Evolutionary conservation across 1,139 yeast genomes (phyloP).

Genomic region (Pichia sp.): DNA sequence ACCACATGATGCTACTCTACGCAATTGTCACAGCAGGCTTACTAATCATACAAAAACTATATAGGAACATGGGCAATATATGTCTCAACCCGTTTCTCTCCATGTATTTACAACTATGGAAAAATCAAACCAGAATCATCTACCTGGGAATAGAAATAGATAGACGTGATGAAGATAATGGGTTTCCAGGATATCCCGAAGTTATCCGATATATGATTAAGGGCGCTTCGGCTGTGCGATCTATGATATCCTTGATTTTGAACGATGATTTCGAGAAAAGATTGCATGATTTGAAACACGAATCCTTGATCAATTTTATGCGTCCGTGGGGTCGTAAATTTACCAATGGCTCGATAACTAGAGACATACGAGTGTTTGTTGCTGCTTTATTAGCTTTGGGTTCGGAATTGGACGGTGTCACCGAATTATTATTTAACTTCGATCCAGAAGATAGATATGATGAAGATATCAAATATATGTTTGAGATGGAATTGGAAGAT

Average conservation of each 20-base stretch:
- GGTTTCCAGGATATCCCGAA: conserved; percentile 33
- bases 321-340: conserved; percentile 58
- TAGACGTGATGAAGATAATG: conserved; percentile 47
- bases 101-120: conserved; percentile 57
- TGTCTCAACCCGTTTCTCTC: conserved; percentile 58
- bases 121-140: conserved; percentile 54
- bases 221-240: conserved; percentile 61
- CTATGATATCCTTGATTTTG: conserved; percentile 55
- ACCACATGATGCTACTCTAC: conserved; percentile 45
- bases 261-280: conserved; percentile 41
- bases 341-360: conserved; percentile 52
- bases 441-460: conserved; percentile 67
- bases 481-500: conserved; percentile 51
- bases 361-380: conserved; percentile 49
- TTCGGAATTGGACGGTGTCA: conserved; percentile 42
- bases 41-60: conserved; percentile 49
- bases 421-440: conserved; percentile 50
- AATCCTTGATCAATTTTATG: conserved; percentile 51
- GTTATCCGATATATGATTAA: conserved; percentile 45
- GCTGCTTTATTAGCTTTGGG: conserved; percentile 45
- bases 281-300: conserved; percentile 50
- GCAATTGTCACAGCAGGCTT: conserved; percentile 49
- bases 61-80: conserved; percentile 37
- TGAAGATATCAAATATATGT: conserved; percentile 68
- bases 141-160: conserved; percentile 60